These are phyloP conservation scores for Ambrosiella cleistominuta DNA, from an alignment of 2,329 filamentous ascomycete genomes.

Conservation along the genomic window DNA sequence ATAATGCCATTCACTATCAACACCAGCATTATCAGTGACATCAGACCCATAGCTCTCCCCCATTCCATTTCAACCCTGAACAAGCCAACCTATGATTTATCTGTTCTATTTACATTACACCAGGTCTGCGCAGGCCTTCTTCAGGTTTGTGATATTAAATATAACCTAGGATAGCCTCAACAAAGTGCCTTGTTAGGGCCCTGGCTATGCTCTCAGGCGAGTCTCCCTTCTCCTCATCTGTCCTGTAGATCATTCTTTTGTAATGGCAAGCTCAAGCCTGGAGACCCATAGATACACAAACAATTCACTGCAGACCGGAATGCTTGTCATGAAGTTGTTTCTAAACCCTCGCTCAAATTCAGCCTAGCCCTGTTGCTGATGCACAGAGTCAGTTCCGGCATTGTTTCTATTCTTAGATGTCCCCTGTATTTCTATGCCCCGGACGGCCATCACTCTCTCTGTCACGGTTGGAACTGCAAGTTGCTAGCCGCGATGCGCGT, in stretches of 20 bases:
- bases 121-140: neutral
- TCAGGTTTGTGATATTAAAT: neutral
- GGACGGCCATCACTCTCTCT: neutral
- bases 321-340: neutral
- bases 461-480: neutral
- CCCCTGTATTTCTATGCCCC: neutral
- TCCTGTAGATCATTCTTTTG: neutral
- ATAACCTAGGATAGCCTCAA: neutral
- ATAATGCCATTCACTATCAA: neutral
- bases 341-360: neutral
- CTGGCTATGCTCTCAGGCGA: neutral
- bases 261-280: neutral
- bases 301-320: no score
- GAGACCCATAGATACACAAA: no score
- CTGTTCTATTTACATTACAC: neutral
- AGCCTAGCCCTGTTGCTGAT: neutral
- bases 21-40: neutral
- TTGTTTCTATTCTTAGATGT: neutral
- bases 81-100: neutral
- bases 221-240: neutral
- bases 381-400: neutral
- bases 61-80: neutral
- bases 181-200: neutral
- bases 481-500: neutral
- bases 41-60: neutral